These are phyloP conservation scores for Eucalyptus marginata DNA, from an alignment of 345 rosid genomes.

Conservation along the genomic window DNA sequence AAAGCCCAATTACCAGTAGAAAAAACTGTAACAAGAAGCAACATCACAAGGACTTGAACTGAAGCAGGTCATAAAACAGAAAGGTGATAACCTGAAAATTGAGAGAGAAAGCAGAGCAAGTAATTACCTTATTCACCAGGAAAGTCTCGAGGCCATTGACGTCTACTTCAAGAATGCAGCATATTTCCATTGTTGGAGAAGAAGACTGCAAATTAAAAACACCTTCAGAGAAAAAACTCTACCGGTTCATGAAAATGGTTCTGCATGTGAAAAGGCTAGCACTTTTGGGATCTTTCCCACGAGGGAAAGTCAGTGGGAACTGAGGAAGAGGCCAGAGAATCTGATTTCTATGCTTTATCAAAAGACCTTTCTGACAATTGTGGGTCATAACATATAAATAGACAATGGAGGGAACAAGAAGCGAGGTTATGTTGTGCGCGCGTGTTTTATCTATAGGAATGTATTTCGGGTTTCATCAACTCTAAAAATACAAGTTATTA, in stretches of 20 bases:
- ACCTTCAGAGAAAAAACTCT: background rate
- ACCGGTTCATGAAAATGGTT: background rate
- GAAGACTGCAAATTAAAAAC: background rate
- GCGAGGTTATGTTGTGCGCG: background rate
- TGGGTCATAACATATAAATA: background rate
- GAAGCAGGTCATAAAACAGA: background rate
- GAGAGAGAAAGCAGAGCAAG: background rate
- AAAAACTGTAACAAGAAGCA: background rate
- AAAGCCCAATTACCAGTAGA: background rate
- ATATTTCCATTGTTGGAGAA: slow-evolving; percentile 10
- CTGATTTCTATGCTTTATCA: background rate
- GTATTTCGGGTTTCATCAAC: background rate
- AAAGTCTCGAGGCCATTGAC: slow-evolving; percentile 44
- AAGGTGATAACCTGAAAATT: background rate
- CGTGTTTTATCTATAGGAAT: background rate
- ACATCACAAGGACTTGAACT: background rate
- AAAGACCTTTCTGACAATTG: background rate
- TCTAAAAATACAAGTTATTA: background rate
- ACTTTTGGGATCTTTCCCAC: background rate
- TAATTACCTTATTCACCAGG: slow-evolving; percentile 36
- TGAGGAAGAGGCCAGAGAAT: background rate
- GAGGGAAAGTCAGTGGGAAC: background rate
- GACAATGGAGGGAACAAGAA: background rate
- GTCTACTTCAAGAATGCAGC: slow-evolving; percentile 40
- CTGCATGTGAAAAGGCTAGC: background rate